phyloP scores from a whole-genome alignment of 75 land plant species.

The Adiantum capillusveneris region DNA sequence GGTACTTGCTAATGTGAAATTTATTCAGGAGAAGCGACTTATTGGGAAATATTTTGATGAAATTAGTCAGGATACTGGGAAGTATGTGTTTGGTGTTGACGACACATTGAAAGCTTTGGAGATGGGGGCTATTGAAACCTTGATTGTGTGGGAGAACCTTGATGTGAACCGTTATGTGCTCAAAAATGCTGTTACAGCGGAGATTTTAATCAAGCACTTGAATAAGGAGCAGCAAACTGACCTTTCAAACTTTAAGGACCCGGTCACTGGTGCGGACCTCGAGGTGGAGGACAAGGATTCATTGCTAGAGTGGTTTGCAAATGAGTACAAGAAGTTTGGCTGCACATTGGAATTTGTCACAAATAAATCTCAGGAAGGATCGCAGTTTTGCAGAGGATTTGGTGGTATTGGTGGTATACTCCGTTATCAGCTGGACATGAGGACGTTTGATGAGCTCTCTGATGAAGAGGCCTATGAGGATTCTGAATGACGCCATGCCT shows the following conservation, averaged over 20 bases:
- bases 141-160: conserved; percentile 55
- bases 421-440: conserved; percentile 48
- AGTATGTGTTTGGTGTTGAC: conserved; percentile 52
- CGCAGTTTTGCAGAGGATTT: too few species aligned
- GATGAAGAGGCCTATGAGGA: conserved; percentile 38
- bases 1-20: conserved; percentile 55
- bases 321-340: conserved; percentile 41
- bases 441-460: conserved; percentile 41
- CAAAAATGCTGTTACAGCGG: conserved; percentile 36
- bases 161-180: conserved; percentile 36
- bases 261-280: conserved; percentile 23
- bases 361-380: too few species aligned
- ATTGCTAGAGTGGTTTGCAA: conserved; percentile 57
- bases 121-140: conserved; percentile 46
- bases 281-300: conserved; percentile 39
- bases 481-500: conserved; percentile 20
- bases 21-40: conserved; percentile 54
- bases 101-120: conserved; percentile 48
- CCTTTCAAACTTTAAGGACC: conserved; percentile 33
- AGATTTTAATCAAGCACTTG: conserved; percentile 34
- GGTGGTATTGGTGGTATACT: conserved; percentile 51
- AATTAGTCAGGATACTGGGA: conserved; percentile 49
- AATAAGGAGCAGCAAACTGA: conserved; percentile 42
- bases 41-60: conserved; percentile 62
- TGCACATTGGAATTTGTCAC: conserved; percentile 54